Evolutionary conservation across 805 yeast species (phyloP).

Genomic region (Yarrowia sp.): DNA sequence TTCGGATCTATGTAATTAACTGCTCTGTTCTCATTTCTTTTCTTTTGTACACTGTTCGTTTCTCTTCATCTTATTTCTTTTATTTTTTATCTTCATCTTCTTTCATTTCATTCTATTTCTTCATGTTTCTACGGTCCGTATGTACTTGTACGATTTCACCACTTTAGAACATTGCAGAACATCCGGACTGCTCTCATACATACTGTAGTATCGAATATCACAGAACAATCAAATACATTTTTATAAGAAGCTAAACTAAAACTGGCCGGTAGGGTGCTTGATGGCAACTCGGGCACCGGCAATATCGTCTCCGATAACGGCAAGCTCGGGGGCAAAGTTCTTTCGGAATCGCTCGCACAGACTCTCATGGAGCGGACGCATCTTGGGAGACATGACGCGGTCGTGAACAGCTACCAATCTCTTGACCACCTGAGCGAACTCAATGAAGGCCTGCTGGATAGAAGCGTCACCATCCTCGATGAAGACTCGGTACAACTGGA

Average conservation of each 20-base stretch:
- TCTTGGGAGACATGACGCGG: constrained; percentile 52
- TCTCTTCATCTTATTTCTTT: too few species aligned
- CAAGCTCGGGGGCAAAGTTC: constrained; percentile 68
- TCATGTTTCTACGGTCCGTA: too few species aligned
- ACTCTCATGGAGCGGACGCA: constrained; percentile 65
- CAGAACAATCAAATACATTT: not conserved
- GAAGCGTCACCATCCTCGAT: constrained; percentile 45
- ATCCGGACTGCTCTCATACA: too few species aligned
- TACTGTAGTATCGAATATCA: too few species aligned
- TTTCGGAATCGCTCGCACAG: constrained; percentile 60
- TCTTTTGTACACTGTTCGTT: too few species aligned
- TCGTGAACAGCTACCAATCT: constrained; percentile 70
- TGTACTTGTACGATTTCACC: not conserved
- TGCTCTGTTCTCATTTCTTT: not conserved
- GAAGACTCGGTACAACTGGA: constrained; percentile 75
- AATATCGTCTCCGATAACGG: constrained; percentile 13
- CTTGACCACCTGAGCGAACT: constrained; percentile 61
- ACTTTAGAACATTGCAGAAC: too few species aligned
- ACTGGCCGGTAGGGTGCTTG: constrained; percentile 14
- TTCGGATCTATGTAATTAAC: not conserved
- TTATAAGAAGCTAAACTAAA: not conserved
- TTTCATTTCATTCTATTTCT: too few species aligned
- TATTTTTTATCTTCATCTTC: too few species aligned
- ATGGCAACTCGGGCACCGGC: constrained; percentile 11
- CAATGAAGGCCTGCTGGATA: constrained; percentile 53